Conservation (phyloP, 2,329 filamentous ascomycete genomes). For the Calonectria pseudoreteaudii region DNA sequence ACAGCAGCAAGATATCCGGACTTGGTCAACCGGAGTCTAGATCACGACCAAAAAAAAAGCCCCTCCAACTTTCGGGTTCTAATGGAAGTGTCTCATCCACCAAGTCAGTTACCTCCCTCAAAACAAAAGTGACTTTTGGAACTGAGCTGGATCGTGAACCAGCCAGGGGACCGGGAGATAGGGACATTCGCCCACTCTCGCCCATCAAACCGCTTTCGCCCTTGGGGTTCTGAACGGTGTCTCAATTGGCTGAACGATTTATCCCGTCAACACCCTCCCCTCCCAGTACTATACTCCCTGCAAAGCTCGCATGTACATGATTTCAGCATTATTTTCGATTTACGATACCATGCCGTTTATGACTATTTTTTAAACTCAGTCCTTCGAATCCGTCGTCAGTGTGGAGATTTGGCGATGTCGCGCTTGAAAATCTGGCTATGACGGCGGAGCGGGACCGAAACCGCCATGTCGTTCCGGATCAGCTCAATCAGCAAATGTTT, state of each 20-base stretch:
- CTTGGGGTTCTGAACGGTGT: conserved; percentile 62
- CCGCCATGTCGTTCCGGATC: conserved; percentile 22
- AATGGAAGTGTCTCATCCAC: conserved; percentile 59
- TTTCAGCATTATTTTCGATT: conserved; percentile 37
- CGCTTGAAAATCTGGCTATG: conserved; percentile 23
- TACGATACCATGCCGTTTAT: conserved; percentile 51
- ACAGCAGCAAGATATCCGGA: conserved; percentile 68
- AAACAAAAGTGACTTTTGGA: conserved; percentile 60
- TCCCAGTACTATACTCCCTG: conserved; percentile 22
- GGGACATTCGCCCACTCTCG: conserved; percentile 68
- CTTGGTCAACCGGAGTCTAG: conserved; percentile 38
- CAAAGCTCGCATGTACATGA: conserved; percentile 29
- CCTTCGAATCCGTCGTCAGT: conserved; percentile 25
- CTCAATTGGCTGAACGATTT: conserved; percentile 18
- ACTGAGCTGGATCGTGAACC: conserved; percentile 50
- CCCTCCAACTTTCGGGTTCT: conserved; percentile 53
- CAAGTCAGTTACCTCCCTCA: conserved; percentile 51
- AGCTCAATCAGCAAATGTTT: conserved; percentile 29
- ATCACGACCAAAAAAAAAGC: conserved; percentile 57
- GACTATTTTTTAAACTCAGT: conserved; percentile 38
- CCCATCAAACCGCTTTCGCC: conserved; percentile 76
- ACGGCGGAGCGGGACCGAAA: conserved; percentile 21
- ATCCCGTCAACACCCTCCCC: conserved; percentile 4
- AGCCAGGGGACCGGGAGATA: conserved; percentile 51
- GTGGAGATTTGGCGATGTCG: conserved; percentile 31